Percentiles rank a stretch among this genome's conserved stretches.
Conservation (phyloP, 2,329 filamentous ascomycete species). For the Thelonectria rubi region DNA sequence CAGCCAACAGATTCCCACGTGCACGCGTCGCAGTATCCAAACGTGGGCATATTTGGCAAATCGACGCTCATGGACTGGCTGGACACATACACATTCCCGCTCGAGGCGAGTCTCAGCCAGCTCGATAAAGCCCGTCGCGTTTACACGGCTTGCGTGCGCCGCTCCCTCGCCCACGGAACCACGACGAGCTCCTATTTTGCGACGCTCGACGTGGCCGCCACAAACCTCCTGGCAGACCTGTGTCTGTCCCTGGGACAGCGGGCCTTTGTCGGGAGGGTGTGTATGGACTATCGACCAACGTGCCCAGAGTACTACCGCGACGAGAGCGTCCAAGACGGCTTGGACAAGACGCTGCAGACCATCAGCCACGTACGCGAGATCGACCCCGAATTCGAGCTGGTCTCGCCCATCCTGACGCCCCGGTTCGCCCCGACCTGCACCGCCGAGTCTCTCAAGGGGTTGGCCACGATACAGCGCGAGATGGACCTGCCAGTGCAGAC, state of each 20-base stretch:
- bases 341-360: constrained; percentile 64
- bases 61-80: constrained; percentile 94
- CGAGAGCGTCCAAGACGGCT: constrained; percentile 65
- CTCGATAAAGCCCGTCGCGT: constrained; percentile 71
- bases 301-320: constrained; percentile 85
- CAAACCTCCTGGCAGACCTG: constrained; percentile 88
- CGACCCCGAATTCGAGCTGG: constrained; percentile 71
- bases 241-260: constrained; percentile 84
- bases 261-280: constrained; percentile 91
- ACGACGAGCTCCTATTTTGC: constrained; percentile 96
- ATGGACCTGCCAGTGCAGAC: constrained; percentile 80
- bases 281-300: constrained; percentile 79
- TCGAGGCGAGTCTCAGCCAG: constrained; percentile 79
- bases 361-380: constrained; percentile 73
- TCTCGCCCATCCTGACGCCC: constrained; percentile 83
- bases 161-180: constrained; percentile 88
- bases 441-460: constrained; percentile 63
- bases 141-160: constrained; percentile 80
- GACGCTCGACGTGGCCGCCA: constrained; percentile 84
- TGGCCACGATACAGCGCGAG: constrained; percentile 72
- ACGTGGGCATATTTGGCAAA: constrained; percentile 92
- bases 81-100: constrained; percentile 91
- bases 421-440: constrained; percentile 73
- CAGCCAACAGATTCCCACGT: constrained; percentile 82
- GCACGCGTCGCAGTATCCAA: constrained; percentile 94